Evolutionary conservation across 2,329 filamentous ascomycete species (phyloP), one percentile per base, ranked within the genome.

Genomic region (Hymenoscyphus repandus): DNA sequence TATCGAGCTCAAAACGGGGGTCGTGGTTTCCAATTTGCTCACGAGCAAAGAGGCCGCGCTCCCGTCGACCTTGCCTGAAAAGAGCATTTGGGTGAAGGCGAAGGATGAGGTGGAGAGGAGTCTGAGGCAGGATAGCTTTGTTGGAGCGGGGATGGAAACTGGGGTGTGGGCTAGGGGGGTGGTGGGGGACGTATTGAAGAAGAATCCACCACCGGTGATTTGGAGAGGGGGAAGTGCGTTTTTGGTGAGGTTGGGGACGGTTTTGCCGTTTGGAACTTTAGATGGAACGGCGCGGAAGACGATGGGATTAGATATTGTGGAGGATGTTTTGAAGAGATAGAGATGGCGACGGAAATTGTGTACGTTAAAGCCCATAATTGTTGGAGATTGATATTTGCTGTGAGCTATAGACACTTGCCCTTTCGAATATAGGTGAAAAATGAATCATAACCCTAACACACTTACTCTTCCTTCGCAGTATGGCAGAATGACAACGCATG

Each of bases 1-100:
- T 31, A 45, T 63, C 12, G 52, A 58, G 37, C 31, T 62, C 6
- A 58, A 55, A 30, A 61, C 55, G 5, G 58, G 55, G 3, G 44
- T 20, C 18, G 48, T 58, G 10, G 36, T 5, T 13, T 47, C 45
- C 6, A 39, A 30, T 20, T 9, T 47, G 1, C 13, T 18, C 2
- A 12, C 12, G 9, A 47, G 15, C 12, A 30, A 38, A 2, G 13
- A 27, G 10, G 10, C 6, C 13, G 17, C n/a, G 5, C 15, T 27
- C 13, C 13, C 39, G 7, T 5, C 13, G 15, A 20, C 11, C 13
- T 27, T 59, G n/a, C 58, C 57, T 10, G 34, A 47, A 15, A 45
- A 15, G 11, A 53, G 49, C 1, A 56, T 61, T 31, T 59, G 54
- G 33, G 22, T 41, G 12, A 45, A 49, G 3, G 53, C 52, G 22